Conservation (phyloP, 1,139 yeast species). For the Saccharomyces hybrid region DNA sequence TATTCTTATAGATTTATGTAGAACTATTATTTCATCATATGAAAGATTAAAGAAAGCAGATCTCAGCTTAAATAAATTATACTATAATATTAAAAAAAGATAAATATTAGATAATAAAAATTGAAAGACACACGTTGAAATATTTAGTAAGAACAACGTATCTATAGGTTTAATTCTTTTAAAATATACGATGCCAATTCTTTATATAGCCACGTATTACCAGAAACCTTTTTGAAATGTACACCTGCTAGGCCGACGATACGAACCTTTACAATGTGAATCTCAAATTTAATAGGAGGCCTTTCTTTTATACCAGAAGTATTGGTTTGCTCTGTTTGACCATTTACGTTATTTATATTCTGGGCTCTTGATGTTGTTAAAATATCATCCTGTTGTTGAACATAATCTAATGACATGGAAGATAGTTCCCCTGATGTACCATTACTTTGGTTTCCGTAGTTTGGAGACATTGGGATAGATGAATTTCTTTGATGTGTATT, state of each 20-base stretch:
- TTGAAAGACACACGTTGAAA: neutral
- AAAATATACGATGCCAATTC: conserved; percentile 81
- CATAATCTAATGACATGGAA: conserved; percentile 59
- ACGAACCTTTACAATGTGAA: conserved; percentile 88
- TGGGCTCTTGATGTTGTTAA: conserved; percentile 29
- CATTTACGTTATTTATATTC: conserved; percentile 21
- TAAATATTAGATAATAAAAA: neutral
- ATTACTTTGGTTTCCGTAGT: conserved; percentile 6
- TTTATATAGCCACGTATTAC: conserved; percentile 93
- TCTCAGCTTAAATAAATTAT: neutral
- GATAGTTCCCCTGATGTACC: conserved; percentile 33
- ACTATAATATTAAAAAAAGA: neutral
- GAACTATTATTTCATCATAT: neutral
- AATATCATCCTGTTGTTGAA: conserved; percentile 31
- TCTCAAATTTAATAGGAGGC: conserved; percentile 77
- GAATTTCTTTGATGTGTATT: conserved; percentile 25
- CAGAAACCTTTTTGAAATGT: conserved; percentile 85
- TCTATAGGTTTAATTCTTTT: conserved; percentile 59
- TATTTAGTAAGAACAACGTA: neutral
- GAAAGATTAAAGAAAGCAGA: neutral
- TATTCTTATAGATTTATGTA: neutral
- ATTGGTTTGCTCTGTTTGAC: conserved; percentile 20
- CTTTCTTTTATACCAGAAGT: conserved; percentile 20
- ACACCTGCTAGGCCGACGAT: conserved; percentile 89
- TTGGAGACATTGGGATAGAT: conserved; percentile 25